Conservation (phyloP, 2,329 filamentous ascomycete species). For the Penicillium sp. region DNA sequence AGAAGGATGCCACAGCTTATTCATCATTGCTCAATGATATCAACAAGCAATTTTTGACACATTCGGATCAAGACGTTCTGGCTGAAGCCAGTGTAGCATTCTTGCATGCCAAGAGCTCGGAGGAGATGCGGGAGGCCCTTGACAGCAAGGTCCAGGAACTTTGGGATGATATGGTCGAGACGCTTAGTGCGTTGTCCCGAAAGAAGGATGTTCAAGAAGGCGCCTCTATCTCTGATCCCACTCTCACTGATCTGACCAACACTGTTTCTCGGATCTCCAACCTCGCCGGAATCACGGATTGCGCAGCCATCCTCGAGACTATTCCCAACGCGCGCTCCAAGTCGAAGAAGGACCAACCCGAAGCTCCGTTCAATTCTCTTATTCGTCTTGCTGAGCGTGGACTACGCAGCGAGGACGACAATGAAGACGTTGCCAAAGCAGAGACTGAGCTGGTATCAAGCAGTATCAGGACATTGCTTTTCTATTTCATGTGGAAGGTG, state of each 20-base stretch:
- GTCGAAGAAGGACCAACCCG: constrained; percentile 38
- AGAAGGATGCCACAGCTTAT: constrained; percentile 81
- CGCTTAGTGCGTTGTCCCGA: constrained; percentile 70
- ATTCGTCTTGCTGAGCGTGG: constrained; percentile 74
- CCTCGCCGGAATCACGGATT: constrained; percentile 76
- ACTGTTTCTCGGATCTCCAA: constrained; percentile 78
- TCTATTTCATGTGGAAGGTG: constrained; percentile 96
- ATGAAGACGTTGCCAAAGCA: constrained; percentile 70
- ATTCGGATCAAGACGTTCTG: constrained; percentile 82
- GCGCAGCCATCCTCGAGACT: constrained; percentile 71
- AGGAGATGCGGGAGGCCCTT: constrained; percentile 83
- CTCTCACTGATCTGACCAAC: constrained; percentile 70
- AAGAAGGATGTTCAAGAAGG: constrained; percentile 71
- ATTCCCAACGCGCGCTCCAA: constrained; percentile 34
- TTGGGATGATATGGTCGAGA: constrained; percentile 81
- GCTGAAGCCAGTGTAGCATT: constrained; percentile 81
- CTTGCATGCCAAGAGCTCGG: constrained; percentile 79
- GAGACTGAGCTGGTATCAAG: constrained; percentile 78
- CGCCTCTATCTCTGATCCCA: constrained; percentile 65
- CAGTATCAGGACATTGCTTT: constrained; percentile 73
- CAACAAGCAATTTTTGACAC: constrained; percentile 89
- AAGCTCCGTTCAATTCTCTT: constrained; percentile 64
- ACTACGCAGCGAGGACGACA: constrained; percentile 61
- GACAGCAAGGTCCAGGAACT: constrained; percentile 76
- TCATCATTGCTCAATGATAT: constrained; percentile 84